phyloP scores from a whole-genome alignment of 768 basidiomycete species.

The Macrocybe gigantea region DNA sequence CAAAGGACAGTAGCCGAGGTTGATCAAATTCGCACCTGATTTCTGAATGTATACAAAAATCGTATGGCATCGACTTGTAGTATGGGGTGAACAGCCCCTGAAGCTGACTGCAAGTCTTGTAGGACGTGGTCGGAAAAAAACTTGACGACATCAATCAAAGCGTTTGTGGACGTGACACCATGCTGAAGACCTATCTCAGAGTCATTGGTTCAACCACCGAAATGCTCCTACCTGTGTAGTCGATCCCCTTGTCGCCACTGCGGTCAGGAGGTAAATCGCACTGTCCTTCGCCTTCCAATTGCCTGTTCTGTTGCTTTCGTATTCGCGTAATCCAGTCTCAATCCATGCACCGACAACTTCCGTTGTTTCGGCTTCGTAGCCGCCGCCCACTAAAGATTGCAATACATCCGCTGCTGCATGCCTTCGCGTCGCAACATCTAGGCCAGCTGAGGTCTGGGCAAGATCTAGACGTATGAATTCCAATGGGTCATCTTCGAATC shows the following conservation, averaged over 20 bases:
- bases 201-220: too few species aligned
- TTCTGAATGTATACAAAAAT: slow-evolving; percentile 92
- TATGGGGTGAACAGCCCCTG: slow-evolving; percentile 75
- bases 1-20: not conserved
- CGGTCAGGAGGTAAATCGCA: slow-evolving; percentile 90
- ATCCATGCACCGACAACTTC: slow-evolving; percentile 87
- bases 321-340: slow-evolving; percentile 61
- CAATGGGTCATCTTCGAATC: slow-evolving; percentile 95
- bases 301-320: slow-evolving; percentile 48
- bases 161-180: slow-evolving; percentile 91
- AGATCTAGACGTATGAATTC: slow-evolving; percentile 91
- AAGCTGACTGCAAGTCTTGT: slow-evolving; percentile 70
- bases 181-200: slow-evolving; percentile 41
- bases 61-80: slow-evolving; percentile 95
- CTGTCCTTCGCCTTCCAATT: slow-evolving; percentile 93
- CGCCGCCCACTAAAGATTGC: slow-evolving; percentile 77
- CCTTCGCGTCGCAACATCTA: slow-evolving; percentile 79
- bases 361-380: slow-evolving; percentile 83
- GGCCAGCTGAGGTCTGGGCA: slow-evolving; percentile 51
- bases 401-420: slow-evolving; percentile 96
- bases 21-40: slow-evolving; percentile 54
- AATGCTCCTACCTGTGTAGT: slow-evolving; percentile 58
- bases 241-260: slow-evolving; percentile 84
- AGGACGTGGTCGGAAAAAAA: slow-evolving; percentile 94
- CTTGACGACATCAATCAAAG: slow-evolving; percentile 87